Evolutionary conservation across 352 stramenopile genomes (phyloP).

Genomic region (Phytophthora ohioensis): DNA sequence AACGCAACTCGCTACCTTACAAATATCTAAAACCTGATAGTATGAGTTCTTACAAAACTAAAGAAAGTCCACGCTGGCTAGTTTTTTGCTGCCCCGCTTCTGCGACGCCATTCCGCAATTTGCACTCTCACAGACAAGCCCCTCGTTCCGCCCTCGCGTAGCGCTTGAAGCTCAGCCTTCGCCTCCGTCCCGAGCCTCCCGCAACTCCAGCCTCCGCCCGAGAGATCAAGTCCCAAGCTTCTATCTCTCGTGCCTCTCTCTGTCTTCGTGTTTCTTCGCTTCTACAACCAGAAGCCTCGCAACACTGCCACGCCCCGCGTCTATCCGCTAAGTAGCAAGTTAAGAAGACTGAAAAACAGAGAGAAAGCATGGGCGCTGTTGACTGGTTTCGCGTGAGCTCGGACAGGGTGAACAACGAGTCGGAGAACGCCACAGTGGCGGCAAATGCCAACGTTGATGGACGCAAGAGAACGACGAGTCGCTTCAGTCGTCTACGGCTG

Average conservation of each 20-base stretch:
- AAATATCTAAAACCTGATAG: too few relatives aligned
- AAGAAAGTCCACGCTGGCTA: conserved; percentile 26
- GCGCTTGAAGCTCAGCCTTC: conserved; percentile 20
- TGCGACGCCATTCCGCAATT: conserved; percentile 42
- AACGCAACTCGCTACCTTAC: too few relatives aligned
- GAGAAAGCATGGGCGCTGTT: conserved; percentile 48
- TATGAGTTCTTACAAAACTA: not conserved
- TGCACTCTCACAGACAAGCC: conserved; percentile 25
- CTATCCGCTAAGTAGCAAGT: not conserved
- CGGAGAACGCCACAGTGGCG: conserved; percentile 8
- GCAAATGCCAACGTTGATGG: conserved; percentile 1
- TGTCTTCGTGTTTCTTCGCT: conserved; percentile 21
- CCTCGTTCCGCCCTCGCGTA: conserved; percentile 12
- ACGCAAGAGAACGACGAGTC: conserved; percentile 22
- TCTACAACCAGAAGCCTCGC: conserved; percentile 3
- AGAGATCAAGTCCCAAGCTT: conserved; percentile 21
- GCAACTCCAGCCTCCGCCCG: conserved; percentile 7
- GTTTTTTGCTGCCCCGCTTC: conserved; percentile 15
- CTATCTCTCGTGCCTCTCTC: conserved; percentile 24
- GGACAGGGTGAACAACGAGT: conserved; percentile 12
- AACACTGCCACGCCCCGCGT: not conserved
- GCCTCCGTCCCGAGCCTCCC: not conserved
- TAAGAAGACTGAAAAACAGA: conserved; percentile 32
- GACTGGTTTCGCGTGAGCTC: conserved; percentile 45
- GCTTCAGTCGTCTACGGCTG: conserved; percentile 44